Percentiles rank a stretch among this genome's conserved stretches.
These are phyloP conservation scores for Xylariaceae sp. DNA, from an alignment of 2,329 filamentous ascomycete species.

Conservation along the genomic window DNA sequence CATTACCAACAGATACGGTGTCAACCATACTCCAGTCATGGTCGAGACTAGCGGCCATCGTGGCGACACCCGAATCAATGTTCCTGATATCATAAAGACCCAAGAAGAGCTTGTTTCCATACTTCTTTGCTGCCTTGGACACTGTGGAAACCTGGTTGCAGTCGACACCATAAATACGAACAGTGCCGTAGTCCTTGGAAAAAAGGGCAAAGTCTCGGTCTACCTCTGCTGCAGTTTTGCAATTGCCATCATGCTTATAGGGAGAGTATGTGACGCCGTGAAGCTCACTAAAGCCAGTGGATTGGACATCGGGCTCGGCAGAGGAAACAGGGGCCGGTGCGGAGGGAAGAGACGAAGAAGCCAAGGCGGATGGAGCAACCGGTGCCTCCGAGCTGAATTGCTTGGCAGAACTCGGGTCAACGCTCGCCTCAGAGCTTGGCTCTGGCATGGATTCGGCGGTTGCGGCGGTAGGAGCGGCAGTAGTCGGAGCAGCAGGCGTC, in stretches of 20 bases:
- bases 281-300: constrained; percentile 19
- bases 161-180: constrained; percentile 77
- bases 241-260: constrained; percentile 49
- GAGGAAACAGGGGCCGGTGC: constrained; percentile 3
- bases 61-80: constrained; percentile 52
- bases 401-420: constrained; percentile 15
- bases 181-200: constrained; percentile 49
- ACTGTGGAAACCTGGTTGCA: constrained; percentile 66
- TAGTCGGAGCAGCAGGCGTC: constrained; percentile 6
- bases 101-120: constrained; percentile 65
- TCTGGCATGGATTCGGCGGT: constrained; percentile 11
- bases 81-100: constrained; percentile 63
- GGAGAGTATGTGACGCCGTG: constrained; percentile 47
- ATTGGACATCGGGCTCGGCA: constrained; percentile 16
- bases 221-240: constrained; percentile 62
- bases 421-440: constrained; percentile 8
- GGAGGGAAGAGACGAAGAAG: neutral
- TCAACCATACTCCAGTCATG: constrained; percentile 64
- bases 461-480: constrained; percentile 8
- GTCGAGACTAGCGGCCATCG: constrained; percentile 54
- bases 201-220: constrained; percentile 57
- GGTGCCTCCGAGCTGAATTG: constrained; percentile 12
- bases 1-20: constrained; percentile 75
- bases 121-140: constrained; percentile 56
- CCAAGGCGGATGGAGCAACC: constrained; percentile 3